Conservation (phyloP, 2,329 filamentous ascomycete species). For the Aspergillus caelatus region DNA sequence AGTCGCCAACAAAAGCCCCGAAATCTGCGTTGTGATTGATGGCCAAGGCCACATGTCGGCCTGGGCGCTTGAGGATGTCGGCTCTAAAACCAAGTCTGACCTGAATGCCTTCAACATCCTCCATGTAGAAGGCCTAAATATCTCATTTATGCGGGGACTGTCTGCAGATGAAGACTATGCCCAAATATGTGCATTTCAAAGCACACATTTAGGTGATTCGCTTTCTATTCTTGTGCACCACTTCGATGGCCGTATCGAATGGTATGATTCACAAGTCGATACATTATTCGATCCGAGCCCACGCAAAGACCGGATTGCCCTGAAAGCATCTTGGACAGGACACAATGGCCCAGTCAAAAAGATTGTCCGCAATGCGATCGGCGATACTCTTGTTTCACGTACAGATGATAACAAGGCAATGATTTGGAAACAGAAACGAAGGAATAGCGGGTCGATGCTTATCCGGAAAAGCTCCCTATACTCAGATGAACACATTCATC, state of each 20-base stretch:
- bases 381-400: constrained; percentile 76
- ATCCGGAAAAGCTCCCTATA: constrained; percentile 69
- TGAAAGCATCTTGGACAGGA: constrained; percentile 76
- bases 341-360: constrained; percentile 81
- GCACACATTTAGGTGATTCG: constrained; percentile 60
- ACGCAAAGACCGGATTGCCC: constrained; percentile 60
- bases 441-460: constrained; percentile 57
- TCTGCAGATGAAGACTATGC: constrained; percentile 57
- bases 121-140: constrained; percentile 66
- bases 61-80: constrained; percentile 88
- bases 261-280: constrained; percentile 77
- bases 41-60: constrained; percentile 84
- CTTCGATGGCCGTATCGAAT: constrained; percentile 81
- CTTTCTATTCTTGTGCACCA: constrained; percentile 78
- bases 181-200: constrained; percentile 74
- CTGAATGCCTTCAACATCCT: constrained; percentile 83
- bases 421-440: constrained; percentile 73
- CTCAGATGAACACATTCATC: constrained; percentile 72
- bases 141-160: constrained; percentile 40
- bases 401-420: constrained; percentile 78
- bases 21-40: constrained; percentile 85
- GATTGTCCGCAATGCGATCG: constrained; percentile 82
- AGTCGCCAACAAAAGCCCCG: constrained; percentile 80
- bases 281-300: constrained; percentile 75
- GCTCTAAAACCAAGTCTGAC: constrained; percentile 66